Base-by-base conservation (phyloP, 1,284 basidiomycete species). In the Melampsora allii-populina region DNA sequence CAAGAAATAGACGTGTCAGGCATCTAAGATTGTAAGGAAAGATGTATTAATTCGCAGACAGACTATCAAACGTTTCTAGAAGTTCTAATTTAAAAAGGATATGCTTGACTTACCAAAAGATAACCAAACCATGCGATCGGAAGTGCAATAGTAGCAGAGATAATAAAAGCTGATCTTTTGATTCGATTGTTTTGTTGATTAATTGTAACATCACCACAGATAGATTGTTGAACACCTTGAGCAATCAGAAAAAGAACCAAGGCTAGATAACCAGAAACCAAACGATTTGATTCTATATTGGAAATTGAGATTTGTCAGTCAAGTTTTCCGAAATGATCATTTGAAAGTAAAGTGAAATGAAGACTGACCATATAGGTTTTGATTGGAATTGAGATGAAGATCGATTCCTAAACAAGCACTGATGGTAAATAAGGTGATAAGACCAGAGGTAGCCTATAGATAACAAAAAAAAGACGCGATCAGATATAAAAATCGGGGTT, bases 341-440 rank as follows among this genome's bases (percentile, higher is more conserved):
- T 36, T 10, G 36, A 36, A 36, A 36, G 10, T 36, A 7, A 21
- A 27, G 19, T 2, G 9, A 42, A 45, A 19, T 36, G 21, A 29
- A 45, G 19, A 12, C 5, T 19, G n/a, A 64, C 39, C 33, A 21
- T 5, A 9, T 36, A n/a, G 17, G 17, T 29, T 33, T 45, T 14
- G 39, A 45, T 61, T 36, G 33, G 39, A 45, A 46, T 19, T 45
- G 39, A 64, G 27, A 45, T 64, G 39, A 24, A 64, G 33, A 64
- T 64, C 63, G 5, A 64, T 24, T 1, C 36, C 63, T n/a, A 64
- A 64, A 45, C 63, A 64, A 42, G 63, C 31, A 21, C 24, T 45
- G 19, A 64, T n/a, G 19, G 39, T 64, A 21, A 27, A 19, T 17
- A 64, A n/a, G n/a, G 9, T 45, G 4, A 45, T 24, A 5, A 64